Evolutionary conservation across 768 basidiomycete species (phyloP).

Genomic region (Lentinula raphanica): DNA sequence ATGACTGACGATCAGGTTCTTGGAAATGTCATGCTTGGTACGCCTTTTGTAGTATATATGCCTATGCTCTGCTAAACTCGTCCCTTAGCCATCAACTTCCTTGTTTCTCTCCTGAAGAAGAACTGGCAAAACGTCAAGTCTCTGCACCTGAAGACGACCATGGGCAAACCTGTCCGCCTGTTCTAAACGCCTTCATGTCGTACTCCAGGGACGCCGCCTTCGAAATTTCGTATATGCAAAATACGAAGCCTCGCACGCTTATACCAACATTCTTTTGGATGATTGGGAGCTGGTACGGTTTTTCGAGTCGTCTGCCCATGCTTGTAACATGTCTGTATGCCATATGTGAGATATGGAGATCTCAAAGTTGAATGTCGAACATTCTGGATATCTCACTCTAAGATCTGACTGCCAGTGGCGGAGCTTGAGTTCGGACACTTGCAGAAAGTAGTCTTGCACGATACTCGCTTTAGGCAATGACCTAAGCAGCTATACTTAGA

Average conservation of each 20-base stretch:
- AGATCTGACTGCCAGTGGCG: too few species aligned
- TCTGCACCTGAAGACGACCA: constrained; percentile 96
- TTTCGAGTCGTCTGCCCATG: constrained; percentile 5
- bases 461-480: too few species aligned
- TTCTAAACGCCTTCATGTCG: constrained; percentile 52
- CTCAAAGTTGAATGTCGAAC: too few species aligned
- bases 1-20: constrained; percentile 98
- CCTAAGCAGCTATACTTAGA: too few species aligned
- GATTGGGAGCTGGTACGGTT: constrained; percentile 84
- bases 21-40: constrained; percentile 95
- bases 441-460: too few species aligned
- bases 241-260: constrained; percentile 99
- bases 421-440: too few species aligned
- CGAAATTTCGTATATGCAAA: constrained; percentile 59
- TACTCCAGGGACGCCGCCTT: constrained; percentile 16
- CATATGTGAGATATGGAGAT: not conserved
- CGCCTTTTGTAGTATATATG: constrained; percentile 20
- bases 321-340: not conserved
- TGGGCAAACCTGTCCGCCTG: constrained; percentile 96
- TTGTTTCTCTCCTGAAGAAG: constrained; percentile 98
- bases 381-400: too few species aligned
- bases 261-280: constrained; percentile 82
- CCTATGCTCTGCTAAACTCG: constrained; percentile 5
- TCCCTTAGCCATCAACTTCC: constrained; percentile 90
- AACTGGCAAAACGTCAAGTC: constrained; percentile 99